A percentile compares a stretch with the other conserved stretches of the same genome.
phyloP scores from a whole-genome alignment of 1,139 yeast species.

The Magnusiomyces suaveolens region DNA sequence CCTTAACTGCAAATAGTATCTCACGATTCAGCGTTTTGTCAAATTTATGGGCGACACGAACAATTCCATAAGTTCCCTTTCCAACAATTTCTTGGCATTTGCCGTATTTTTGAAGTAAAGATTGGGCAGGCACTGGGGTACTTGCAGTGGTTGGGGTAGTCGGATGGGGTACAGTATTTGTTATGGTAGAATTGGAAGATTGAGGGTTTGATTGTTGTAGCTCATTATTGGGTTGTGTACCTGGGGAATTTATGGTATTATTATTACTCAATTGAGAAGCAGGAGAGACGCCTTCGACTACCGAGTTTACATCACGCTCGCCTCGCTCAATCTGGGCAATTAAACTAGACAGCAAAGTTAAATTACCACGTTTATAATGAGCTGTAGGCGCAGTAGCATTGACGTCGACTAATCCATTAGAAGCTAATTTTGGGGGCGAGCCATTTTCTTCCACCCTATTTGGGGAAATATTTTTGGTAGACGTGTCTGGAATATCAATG shows the following conservation, averaged over 20 bases:
- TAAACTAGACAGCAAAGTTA: slow-evolving; percentile 73
- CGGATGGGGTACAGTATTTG: no score
- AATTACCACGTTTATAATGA: slow-evolving; percentile 27
- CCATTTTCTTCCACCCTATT: no score
- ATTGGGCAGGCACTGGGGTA: slow-evolving; percentile 19
- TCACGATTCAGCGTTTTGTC: slow-evolving; percentile 39
- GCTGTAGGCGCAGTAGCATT: no score
- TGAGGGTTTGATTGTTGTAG: neutral
- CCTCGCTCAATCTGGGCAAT: slow-evolving; percentile 50
- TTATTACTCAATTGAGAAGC: neutral
- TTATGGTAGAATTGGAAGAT: no score
- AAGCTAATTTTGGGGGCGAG: no score
- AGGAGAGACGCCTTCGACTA: slow-evolving; percentile 7
- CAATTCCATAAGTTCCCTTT: slow-evolving; percentile 78
- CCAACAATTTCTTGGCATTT: slow-evolving; percentile 73
- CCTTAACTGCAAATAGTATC: slow-evolving; percentile 69
- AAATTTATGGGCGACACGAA: slow-evolving; percentile 56
- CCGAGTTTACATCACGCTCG: slow-evolving; percentile 11
- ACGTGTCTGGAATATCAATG: slow-evolving; percentile 9
- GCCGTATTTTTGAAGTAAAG: slow-evolving; percentile 66
- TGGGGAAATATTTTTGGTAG: slow-evolving; percentile 3
- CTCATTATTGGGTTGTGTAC: neutral
- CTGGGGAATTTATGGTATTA: slow-evolving; percentile 12
- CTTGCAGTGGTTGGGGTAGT: neutral
- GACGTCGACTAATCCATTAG: no score